Evolutionary conservation across 1,284 basidiomycete species (phyloP).

Genomic region (Coniferiporia weirii): DNA sequence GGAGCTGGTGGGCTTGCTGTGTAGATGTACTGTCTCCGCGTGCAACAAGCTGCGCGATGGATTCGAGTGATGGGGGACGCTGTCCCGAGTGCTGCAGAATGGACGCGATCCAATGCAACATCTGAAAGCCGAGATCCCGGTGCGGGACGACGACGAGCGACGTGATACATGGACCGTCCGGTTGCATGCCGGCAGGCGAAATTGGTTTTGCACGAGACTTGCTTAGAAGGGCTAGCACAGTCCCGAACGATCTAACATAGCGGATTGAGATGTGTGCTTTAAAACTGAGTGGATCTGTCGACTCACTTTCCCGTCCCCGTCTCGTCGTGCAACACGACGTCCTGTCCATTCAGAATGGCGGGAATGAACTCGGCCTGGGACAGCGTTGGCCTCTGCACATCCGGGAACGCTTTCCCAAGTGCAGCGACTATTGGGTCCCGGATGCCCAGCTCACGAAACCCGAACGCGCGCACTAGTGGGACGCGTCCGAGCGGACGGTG

Average conservation of each 20-base stretch:
- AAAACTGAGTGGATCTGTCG: background rate
- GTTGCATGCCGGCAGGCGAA: slow-evolving; percentile 16
- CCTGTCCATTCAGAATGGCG: slow-evolving; percentile 49
- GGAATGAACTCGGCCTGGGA: slow-evolving; percentile 59
- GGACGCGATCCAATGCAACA: slow-evolving; percentile 59
- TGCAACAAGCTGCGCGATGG: slow-evolving; percentile 56
- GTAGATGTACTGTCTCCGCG: slow-evolving; percentile 36
- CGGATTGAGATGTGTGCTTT: background rate
- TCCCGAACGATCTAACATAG: slow-evolving; percentile 59
- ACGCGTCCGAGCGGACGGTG: slow-evolving; percentile 3
- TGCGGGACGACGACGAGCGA: slow-evolving; percentile 70
- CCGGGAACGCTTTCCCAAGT: slow-evolving; percentile 55
- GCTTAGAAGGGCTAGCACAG: slow-evolving; percentile 59
- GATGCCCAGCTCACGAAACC: slow-evolving; percentile 37
- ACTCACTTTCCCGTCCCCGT: slow-evolving; percentile 76
- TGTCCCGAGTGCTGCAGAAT: slow-evolving; percentile 35
- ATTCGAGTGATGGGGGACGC: slow-evolving; percentile 30
- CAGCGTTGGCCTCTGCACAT: slow-evolving; percentile 50
- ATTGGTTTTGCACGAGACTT: slow-evolving; percentile 34
- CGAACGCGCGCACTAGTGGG: slow-evolving; percentile 14
- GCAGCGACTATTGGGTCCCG: slow-evolving; percentile 42
- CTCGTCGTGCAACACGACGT: slow-evolving; percentile 60
- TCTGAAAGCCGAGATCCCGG: slow-evolving; percentile 65
- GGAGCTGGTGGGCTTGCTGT: slow-evolving; percentile 35
- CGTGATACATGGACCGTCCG: slow-evolving; percentile 30